Percentiles rank a stretch among this genome's conserved stretches.
phyloP scores from a whole-genome alignment of 306 rosid species.

The Carpinus viminea region DNA sequence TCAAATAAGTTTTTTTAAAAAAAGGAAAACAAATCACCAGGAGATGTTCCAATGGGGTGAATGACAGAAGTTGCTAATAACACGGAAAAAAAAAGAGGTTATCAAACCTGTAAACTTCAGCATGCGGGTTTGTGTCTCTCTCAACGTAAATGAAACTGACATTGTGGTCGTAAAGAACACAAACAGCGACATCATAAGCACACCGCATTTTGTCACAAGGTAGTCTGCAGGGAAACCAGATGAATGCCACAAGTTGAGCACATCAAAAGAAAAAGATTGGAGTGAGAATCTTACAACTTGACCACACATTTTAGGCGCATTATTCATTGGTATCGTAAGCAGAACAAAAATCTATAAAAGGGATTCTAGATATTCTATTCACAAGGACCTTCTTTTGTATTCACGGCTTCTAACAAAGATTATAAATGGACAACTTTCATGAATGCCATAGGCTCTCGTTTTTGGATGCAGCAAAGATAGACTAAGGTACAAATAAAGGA shows the following conservation, averaged over 20 bases:
- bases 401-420: background rate
- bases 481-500: too few species aligned
- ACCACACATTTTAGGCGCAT: background rate
- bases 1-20: slow-evolving; percentile 17
- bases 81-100: slow-evolving; percentile 1
- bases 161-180: slow-evolving; percentile 98
- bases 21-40: background rate
- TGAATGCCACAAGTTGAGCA: slow-evolving; percentile 2
- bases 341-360: background rate
- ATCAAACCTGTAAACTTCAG: slow-evolving; percentile 92
- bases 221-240: slow-evolving; percentile 66
- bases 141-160: slow-evolving; percentile 97
- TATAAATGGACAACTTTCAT: background rate
- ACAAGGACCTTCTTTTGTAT: background rate
- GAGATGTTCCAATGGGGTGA: slow-evolving; percentile 9
- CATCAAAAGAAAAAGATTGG: background rate
- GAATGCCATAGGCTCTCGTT: background rate
- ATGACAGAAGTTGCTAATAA: background rate
- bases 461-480: too few species aligned
- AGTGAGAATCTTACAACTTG: background rate
- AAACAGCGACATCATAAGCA: slow-evolving; percentile 98
- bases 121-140: slow-evolving; percentile 99
- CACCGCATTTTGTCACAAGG: slow-evolving; percentile 95
- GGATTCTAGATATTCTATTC: background rate
- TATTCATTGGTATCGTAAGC: background rate